Conservation (phyloP, 768 basidiomycete genomes). For the Chalciporus pseudorubinellus region DNA sequence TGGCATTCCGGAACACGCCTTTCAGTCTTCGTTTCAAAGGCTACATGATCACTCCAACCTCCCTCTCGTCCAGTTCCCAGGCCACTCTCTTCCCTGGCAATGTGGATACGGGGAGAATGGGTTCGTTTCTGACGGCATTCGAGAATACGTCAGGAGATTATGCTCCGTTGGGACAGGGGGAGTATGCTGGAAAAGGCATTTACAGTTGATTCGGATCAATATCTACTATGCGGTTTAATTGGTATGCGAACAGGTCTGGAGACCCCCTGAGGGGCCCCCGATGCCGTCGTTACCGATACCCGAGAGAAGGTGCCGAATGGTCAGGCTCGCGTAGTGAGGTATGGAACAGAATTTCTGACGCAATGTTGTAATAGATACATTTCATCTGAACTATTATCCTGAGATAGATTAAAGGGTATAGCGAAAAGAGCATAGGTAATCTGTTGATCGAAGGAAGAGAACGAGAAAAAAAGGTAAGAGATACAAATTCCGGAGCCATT, state of each 20-base stretch:
- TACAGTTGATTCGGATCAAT: not conserved
- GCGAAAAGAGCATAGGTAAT: constrained; percentile 21
- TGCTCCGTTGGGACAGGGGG: not conserved
- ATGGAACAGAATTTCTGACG: constrained; percentile 9
- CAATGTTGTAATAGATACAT: constrained; percentile 29
- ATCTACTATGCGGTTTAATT: not conserved
- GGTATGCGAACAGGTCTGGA: not conserved
- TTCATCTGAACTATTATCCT: constrained; percentile 26
- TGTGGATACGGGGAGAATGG: no score
- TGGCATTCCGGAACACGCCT: no score
- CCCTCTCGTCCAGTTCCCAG: no score
- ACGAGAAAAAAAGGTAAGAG: constrained; percentile 16
- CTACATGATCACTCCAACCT: no score
- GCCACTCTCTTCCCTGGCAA: no score
- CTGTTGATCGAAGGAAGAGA: constrained; percentile 4
- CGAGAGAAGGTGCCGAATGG: not conserved
- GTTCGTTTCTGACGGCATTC: not conserved
- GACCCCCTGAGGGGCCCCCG: not conserved
- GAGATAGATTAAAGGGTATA: constrained; percentile 32
- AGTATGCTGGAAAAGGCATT: not conserved
- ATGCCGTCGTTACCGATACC: not conserved
- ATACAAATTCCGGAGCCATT: constrained; percentile 28
- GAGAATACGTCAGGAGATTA: not conserved
- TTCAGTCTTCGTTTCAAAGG: no score
- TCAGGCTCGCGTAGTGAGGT: not conserved